Base-by-base conservation (phyloP, 1,284 basidiomycete species). In the Bjerkandera adusta region DNA sequence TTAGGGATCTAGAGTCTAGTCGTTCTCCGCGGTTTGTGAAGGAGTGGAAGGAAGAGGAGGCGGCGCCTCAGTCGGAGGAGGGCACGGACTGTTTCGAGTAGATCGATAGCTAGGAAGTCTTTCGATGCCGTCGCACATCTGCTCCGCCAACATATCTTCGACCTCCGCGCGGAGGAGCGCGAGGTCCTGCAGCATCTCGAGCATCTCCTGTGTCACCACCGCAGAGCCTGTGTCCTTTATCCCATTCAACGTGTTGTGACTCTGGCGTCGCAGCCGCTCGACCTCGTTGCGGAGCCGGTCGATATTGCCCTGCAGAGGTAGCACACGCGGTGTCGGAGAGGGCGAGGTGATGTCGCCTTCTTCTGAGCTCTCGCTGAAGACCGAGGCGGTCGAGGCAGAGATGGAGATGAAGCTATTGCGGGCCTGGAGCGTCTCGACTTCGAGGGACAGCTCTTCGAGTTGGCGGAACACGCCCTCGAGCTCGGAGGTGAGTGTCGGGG, bases 91-190 rank as follows among this genome's bases (percentile, higher is more conserved):
- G n/a, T n/a, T n/a, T n/a, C n/a, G n/a, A n/a, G n/a, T n/a, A 4
- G 45, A 47, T n/a, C 30, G 36, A 33, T 50, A 50, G 32, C 49
- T 50, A 12, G 49, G 49, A 1, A 50, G 36, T n/a, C 49, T 24
- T 24, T 50, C 49, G 18, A 38, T 27, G 30, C 21, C 40, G 12
- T 37, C 35, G 21, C 12, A 13, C 12, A 27, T 35, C 30, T 30
- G 30, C 16, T 45, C 13, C 29, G 40, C 29, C 30, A 50, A 24
- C 16, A 47, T 13, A 8, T 43, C 49, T n/a, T 50, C 44, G 10
- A 50, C 35, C 44, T 50, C 49, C 15, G 41, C 27, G 12, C 45
- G 38, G 16, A 50, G 38, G 6, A 42, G 11, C 3, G 32, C 45
- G 21, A 50, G 40, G 15, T 50, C 39, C 13, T 30, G 44, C 15